Evolutionary conservation across 805 yeast genomes (phyloP).

Genomic region (Blastobotrys peoriensis): DNA sequence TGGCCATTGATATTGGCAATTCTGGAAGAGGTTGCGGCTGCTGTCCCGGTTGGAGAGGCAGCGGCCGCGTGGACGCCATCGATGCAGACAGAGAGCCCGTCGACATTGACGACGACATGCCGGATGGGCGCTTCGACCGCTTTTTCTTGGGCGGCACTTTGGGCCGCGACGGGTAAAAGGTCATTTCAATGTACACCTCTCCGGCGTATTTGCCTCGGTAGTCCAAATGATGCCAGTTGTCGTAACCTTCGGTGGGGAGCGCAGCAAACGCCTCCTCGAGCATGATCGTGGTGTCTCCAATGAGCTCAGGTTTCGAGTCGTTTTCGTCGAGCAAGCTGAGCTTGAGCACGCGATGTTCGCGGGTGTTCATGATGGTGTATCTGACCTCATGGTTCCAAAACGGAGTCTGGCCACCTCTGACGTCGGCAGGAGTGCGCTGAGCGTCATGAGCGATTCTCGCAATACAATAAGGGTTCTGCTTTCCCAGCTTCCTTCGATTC

Average conservation of each 20-base stretch:
- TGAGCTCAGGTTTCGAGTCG: conserved; percentile 68
- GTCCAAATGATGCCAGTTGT: conserved; percentile 72
- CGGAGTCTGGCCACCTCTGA: conserved; percentile 93
- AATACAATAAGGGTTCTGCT: conserved; percentile 88
- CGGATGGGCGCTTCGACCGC: neutral
- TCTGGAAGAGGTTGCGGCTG: neutral
- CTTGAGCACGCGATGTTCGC: conserved; percentile 50
- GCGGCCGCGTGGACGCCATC: conserved; percentile 1
- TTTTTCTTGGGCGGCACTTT: conserved; percentile 18
- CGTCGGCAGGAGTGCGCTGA: conserved; percentile 67
- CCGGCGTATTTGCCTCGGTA: conserved; percentile 78
- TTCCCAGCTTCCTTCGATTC: conserved; percentile 78
- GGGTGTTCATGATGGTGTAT: conserved; percentile 24
- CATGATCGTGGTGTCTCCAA: conserved; percentile 77
- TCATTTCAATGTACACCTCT: conserved; percentile 81
- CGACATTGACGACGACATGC: neutral
- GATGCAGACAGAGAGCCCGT: neutral
- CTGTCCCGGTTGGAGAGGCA: conserved; percentile 2
- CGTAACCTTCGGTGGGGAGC: conserved; percentile 67
- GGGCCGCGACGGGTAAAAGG: conserved; percentile 62
- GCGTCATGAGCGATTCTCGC: conserved; percentile 77
- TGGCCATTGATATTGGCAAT: neutral
- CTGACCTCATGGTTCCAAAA: conserved; percentile 50
- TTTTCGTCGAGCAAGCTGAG: conserved; percentile 79
- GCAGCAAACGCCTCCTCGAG: conserved; percentile 65